Conservation (phyloP, 75 land plant species). For the Cupressus sempervirens region DNA sequence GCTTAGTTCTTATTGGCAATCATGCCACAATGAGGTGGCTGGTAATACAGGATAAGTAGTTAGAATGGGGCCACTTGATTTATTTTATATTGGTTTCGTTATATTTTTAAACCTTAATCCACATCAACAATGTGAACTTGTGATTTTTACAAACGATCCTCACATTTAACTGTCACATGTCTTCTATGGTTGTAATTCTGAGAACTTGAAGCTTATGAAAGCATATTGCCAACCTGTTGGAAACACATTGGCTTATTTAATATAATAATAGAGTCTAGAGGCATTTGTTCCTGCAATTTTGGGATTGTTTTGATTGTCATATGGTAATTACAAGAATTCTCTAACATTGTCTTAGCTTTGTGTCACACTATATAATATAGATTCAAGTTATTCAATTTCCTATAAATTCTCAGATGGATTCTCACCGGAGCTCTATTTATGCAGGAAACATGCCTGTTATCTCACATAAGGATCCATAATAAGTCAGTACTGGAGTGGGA, state of each 20-base stretch:
- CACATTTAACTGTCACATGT: background rate
- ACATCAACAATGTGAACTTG: background rate
- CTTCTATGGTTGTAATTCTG: background rate
- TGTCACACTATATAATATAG: background rate
- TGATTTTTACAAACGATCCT: background rate
- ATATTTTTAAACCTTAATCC: background rate
- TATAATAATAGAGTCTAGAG: background rate
- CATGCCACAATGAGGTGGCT: background rate
- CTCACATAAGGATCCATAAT: conserved; percentile 85
- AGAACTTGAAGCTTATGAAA: background rate
- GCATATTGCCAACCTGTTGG: background rate
- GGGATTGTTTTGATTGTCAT: background rate
- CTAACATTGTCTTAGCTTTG: conserved; percentile 3
- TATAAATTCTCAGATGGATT: background rate
- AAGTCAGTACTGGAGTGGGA: conserved; percentile 99
- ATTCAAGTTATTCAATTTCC: background rate
- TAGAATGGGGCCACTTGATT: background rate
- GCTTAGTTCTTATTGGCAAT: background rate
- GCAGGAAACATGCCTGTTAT: conserved; percentile 86
- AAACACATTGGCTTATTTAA: background rate
- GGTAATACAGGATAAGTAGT: background rate
- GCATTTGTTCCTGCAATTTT: background rate
- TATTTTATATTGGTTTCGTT: background rate
- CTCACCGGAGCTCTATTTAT: conserved; percentile 3
- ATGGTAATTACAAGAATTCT: background rate